Conservation (phyloP, 345 rosid species). For the Clarkia xantiana region DNA sequence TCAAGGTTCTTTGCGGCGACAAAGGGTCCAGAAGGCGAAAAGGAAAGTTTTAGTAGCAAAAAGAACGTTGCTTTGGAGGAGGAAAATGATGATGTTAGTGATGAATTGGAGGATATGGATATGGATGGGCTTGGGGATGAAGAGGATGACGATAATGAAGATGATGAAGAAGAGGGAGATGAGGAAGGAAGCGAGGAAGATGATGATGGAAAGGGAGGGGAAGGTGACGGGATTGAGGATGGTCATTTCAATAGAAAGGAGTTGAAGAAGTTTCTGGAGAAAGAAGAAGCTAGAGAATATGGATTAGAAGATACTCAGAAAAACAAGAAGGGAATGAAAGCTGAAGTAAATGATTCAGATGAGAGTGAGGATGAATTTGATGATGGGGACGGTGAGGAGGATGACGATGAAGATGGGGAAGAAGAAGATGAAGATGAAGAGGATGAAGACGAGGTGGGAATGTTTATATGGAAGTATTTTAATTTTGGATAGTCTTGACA, state of each 20-base stretch:
- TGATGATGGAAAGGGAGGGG: slow-evolving; percentile 11
- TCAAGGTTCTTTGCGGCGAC: slow-evolving; percentile 15
- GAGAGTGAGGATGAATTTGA: slow-evolving; percentile 24
- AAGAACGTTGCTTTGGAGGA: slow-evolving; percentile 3
- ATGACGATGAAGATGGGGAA: slow-evolving; percentile 15
- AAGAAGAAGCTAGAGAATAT: slow-evolving; percentile 69
- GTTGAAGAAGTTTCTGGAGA: slow-evolving; percentile 53
- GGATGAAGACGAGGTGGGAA: slow-evolving; percentile 20
- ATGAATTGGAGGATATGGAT: slow-evolving; percentile 25
- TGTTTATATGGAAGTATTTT: background rate
- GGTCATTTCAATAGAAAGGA: slow-evolving; percentile 66
- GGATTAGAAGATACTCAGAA: slow-evolving; percentile 31
- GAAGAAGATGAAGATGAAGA: slow-evolving; percentile 12
- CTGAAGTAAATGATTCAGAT: slow-evolving; percentile 11
- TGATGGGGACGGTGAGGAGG: slow-evolving; percentile 18
- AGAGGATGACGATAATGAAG: slow-evolving; percentile 18
- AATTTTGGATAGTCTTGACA: background rate
- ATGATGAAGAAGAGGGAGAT: slow-evolving; percentile 11
- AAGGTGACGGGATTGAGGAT: slow-evolving; percentile 51
- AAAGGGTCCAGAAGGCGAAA: background rate
- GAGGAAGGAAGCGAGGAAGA: slow-evolving; percentile 12
- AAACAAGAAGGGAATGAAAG: slow-evolving; percentile 15
- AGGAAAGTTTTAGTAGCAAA: slow-evolving; percentile 1
- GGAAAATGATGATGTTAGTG: slow-evolving; percentile 15
- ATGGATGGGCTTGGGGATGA: slow-evolving; percentile 19